Evolutionary conservation across 495 filamentous ascomycete genomes (phyloP).

Genomic region (Neurospora sp.): DNA sequence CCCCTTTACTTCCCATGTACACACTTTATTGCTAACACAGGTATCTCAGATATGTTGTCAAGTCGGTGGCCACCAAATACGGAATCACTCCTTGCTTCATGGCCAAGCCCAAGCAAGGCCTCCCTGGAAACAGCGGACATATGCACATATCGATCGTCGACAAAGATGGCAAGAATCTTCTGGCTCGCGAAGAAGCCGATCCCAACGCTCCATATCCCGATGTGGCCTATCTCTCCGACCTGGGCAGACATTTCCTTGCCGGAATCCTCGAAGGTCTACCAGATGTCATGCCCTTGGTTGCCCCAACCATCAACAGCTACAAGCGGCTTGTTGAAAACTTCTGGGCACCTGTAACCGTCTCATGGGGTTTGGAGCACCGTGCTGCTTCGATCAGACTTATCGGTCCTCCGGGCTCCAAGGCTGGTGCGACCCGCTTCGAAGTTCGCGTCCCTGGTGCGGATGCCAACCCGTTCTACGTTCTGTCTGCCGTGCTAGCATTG

Average conservation of each 20-base stretch:
- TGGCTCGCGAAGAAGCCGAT: constrained; percentile 62
- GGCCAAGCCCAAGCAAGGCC: constrained; percentile 87
- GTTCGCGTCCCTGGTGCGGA: constrained; percentile 86
- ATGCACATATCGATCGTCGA: constrained; percentile 84
- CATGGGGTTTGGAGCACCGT: constrained; percentile 92
- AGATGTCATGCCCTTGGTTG: constrained; percentile 90
- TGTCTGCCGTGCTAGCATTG: constrained; percentile 71
- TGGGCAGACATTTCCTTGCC: constrained; percentile 88
- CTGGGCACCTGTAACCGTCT: constrained; percentile 96
- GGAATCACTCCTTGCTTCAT: constrained; percentile 97
- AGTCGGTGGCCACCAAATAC: constrained; percentile 71
- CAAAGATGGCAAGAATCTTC: constrained; percentile 62
- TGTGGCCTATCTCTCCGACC: constrained; percentile 67
- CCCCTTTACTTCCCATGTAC: background rate
- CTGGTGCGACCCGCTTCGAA: constrained; percentile 84
- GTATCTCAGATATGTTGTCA: constrained; percentile 60
- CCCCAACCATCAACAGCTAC: constrained; percentile 93
- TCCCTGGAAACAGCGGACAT: constrained; percentile 90
- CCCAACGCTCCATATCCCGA: constrained; percentile 61
- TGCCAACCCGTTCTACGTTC: constrained; percentile 79
- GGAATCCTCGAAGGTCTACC: constrained; percentile 81
- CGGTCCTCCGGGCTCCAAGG: constrained; percentile 68
- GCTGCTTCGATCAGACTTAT: constrained; percentile 87
- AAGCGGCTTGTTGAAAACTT: constrained; percentile 98
- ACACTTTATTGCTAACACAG: background rate